Evolutionary conservation across 768 basidiomycete species (phyloP), one percentile per base, ranked within the genome.

Genomic region (Jaapia argillacea): DNA sequence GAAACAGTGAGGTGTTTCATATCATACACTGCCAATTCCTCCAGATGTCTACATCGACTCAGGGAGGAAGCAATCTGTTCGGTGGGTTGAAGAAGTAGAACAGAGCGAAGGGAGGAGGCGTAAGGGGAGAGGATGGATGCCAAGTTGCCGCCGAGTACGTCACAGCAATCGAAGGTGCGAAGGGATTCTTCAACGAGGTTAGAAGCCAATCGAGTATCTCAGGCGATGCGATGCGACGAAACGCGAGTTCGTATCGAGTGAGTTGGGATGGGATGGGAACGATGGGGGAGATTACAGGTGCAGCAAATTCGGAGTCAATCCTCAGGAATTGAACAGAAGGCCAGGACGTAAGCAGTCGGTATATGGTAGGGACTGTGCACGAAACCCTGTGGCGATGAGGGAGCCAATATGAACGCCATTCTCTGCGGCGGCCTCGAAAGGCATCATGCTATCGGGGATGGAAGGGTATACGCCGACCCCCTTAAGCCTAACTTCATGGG

Each of bases 301-400:
- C 51, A 1, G 60, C 61, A 31, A 69, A 56, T 44, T 69, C 68
- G 4, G 58, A 50, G 5, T 60, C 65, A 20, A 72, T 40, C 28
- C 58, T 59, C 43, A 73, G 58, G 50, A 66, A 68, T 18, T 50
- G 55, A 43, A 71, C 47, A 16, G 47, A 52, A 0, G 65, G 62
- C 57, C 68, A 66, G 31, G 68, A 55, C 0, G 48, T 49, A 16
- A 72, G 53, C 0, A 73, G 54, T 40, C 71, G 63, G 41, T 67
- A 73, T 4, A 70, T 48, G 18, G 70, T 54, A 13, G 68, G 67
- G 70, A 69, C 51, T 70, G 67, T 1, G 66, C 54, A 36, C 67
- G 63, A 43, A 62, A 68, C 0, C 46, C 36, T 10, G 52, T 43
- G 20, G 71, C 44, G 24, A 49, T 53, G 40, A 70, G 51, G 0